Conservation (phyloP, 192 early-diverging fungal genomes). For the Coemansia sp. region DNA sequence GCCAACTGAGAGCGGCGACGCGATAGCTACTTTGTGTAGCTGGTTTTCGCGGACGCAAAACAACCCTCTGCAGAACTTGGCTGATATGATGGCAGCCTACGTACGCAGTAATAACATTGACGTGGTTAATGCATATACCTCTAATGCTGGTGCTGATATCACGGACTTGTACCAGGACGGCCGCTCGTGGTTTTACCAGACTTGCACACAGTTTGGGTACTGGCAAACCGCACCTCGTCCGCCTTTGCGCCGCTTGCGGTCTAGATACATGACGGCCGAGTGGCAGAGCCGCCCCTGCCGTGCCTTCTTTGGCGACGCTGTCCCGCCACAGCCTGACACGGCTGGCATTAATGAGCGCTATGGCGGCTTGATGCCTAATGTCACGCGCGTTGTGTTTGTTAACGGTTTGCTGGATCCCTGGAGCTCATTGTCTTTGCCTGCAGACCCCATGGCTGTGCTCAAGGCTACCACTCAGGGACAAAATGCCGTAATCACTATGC, state of each 20-base stretch:
- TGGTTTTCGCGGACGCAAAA: conserved; percentile 47
- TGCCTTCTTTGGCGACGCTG: conserved; percentile 47
- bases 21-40: conserved; percentile 40
- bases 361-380: conserved; percentile 39
- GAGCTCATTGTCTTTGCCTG: conserved; percentile 59
- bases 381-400: conserved; percentile 65
- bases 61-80: conserved; percentile 52
- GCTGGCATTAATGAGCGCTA: conserved; percentile 37
- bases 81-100: conserved; percentile 52
- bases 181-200: conserved; percentile 68
- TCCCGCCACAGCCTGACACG: conserved; percentile 29
- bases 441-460: conserved; percentile 18
- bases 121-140: conserved; percentile 42
- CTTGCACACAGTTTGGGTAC: conserved; percentile 74
- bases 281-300: conserved; percentile 54
- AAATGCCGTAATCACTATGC: conserved; percentile 54
- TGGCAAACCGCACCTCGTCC: conserved; percentile 60
- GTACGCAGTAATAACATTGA: conserved; percentile 43
- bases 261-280: conserved; percentile 48
- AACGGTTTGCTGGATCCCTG: conserved; percentile 71
- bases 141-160: conserved; percentile 34
- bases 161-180: conserved; percentile 49
- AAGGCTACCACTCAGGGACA: conserved; percentile 13
- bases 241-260: conserved; percentile 53
- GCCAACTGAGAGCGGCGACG: conserved; percentile 38